phyloP scores from a whole-genome alignment of 164 flowering plant species.

The grape (Vitis vinifera) region DNA sequence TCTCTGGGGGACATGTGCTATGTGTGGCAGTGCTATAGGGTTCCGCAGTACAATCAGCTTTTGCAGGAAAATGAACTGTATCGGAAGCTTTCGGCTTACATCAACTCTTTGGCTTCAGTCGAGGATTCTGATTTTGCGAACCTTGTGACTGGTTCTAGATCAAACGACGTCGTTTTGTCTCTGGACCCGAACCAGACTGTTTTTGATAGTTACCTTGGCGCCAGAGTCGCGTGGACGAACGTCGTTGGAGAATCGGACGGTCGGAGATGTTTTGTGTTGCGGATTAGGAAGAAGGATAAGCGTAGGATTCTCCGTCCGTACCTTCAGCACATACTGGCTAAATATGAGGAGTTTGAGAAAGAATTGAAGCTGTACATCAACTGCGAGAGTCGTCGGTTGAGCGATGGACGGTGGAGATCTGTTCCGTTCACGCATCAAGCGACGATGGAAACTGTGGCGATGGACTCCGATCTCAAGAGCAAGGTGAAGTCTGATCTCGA shows the following conservation, averaged over 20 bases:
- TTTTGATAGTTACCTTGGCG: constrained; percentile 58
- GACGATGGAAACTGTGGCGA: constrained; percentile 62
- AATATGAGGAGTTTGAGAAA: constrained; percentile 37
- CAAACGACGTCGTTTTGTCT: constrained; percentile 53
- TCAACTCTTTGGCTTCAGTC: constrained; percentile 52
- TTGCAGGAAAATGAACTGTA: constrained; percentile 66
- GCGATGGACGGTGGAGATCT: constrained; percentile 58
- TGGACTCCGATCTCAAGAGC: constrained; percentile 70
- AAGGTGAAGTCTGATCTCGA: constrained; percentile 75
- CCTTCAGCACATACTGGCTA: constrained; percentile 79
- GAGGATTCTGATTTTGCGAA: constrained; percentile 70
- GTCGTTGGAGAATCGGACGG: constrained; percentile 9
- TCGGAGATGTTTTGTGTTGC: constrained; percentile 35
- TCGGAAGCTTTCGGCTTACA: constrained; percentile 43
- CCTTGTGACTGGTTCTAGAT: constrained; percentile 56
- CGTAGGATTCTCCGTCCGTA: constrained; percentile 67
- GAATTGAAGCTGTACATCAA: constrained; percentile 53
- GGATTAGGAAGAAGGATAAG: constrained; percentile 54
- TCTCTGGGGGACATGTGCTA: constrained; percentile 40
- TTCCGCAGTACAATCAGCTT: constrained; percentile 56
- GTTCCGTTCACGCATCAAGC: constrained; percentile 75
- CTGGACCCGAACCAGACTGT: constrained; percentile 53
- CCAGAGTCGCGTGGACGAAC: constrained; percentile 51
- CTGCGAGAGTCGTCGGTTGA: constrained; percentile 14
- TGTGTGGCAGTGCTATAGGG: constrained; percentile 51